These are phyloP conservation scores for Psilocybe azurescens DNA, from an alignment of 768 basidiomycete genomes.

Conservation along the genomic window DNA sequence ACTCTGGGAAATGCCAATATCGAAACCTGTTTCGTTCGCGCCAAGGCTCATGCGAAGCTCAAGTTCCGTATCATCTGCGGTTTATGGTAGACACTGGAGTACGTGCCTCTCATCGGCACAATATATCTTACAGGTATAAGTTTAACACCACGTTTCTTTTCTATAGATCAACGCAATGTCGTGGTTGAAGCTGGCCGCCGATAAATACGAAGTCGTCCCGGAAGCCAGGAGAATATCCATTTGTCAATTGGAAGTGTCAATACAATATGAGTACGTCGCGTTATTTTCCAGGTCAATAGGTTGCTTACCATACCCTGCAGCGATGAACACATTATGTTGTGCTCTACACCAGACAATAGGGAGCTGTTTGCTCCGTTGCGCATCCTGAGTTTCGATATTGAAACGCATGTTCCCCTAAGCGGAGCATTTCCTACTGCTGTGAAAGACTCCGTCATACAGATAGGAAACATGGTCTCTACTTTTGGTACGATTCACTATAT, in stretches of 20 bases:
- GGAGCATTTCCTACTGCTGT: neutral
- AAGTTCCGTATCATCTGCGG: conserved; percentile 81
- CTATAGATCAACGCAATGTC: conserved; percentile 89
- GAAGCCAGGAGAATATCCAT: conserved; percentile 63
- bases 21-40: conserved; percentile 55
- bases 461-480: conserved; percentile 60
- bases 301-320: conserved; percentile 40
- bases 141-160: neutral
- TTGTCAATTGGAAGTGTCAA: conserved; percentile 85
- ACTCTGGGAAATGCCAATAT: conserved; percentile 70
- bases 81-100: conserved; percentile 97
- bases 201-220: conserved; percentile 65
- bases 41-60: conserved; percentile 83
- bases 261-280: conserved; percentile 52
- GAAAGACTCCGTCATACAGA: conserved; percentile 1
- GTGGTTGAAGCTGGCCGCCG: conserved; percentile 87
- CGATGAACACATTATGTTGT: conserved; percentile 60
- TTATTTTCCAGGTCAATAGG: neutral
- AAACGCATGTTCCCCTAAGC: neutral
- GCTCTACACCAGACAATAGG: neutral
- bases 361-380: neutral
- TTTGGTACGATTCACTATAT: conserved; percentile 61
- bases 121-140: neutral
- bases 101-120: neutral
- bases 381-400: conserved; percentile 7